Base-by-base conservation (phyloP, 305 asterid genomes). In the Fraxinus platypoda region DNA sequence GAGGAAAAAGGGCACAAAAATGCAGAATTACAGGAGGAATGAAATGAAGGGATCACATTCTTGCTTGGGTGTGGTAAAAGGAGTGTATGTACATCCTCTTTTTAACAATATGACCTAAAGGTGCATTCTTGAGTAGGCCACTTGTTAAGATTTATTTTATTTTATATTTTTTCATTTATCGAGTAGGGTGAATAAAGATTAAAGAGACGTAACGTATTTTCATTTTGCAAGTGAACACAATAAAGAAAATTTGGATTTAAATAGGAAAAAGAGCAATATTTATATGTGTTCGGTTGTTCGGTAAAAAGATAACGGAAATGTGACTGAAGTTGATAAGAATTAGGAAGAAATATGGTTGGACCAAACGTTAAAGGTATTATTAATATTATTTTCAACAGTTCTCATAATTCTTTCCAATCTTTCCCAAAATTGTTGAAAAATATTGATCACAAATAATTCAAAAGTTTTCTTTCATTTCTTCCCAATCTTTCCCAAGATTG, bases 1-100 rank as follows among this genome's bases (percentile, higher is more conserved):
- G 72, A 78, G 66, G 82, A 86, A 80, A 83, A 77, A 15, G 26
- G 33, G 21, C 3, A 30, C 73, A 11, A 25, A 3, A 71, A 46
- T 33, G 77, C 74, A 37, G 62, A 80, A 78, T 59, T 68, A 30
- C 28, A 78, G 41, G 25, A 37, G n/a, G 77, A 59, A 25, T 13
- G 73, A 77, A 34, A 3, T 7, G 70, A 35, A 72, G 57, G 62
- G 21, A 76, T 68, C 74, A 28, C 7, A 68, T 68, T 68, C 74
- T 68, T 28, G 74, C 74, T 68, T 28, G 21, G 74, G 3, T 68
- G 74, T 4, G n/a, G 2, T 26, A 68, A 28, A 28, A 26, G 74
- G 74, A 9, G 33, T 66, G 74, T 68, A 26, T 25, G 74, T 68
- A 12, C 1, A 28, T 26, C 15, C 8, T 17, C 6, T 17, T n/a